These are phyloP conservation scores for Ophiostoma quercus DNA, from an alignment of 2,329 filamentous ascomycete genomes.

Conservation along the genomic window DNA sequence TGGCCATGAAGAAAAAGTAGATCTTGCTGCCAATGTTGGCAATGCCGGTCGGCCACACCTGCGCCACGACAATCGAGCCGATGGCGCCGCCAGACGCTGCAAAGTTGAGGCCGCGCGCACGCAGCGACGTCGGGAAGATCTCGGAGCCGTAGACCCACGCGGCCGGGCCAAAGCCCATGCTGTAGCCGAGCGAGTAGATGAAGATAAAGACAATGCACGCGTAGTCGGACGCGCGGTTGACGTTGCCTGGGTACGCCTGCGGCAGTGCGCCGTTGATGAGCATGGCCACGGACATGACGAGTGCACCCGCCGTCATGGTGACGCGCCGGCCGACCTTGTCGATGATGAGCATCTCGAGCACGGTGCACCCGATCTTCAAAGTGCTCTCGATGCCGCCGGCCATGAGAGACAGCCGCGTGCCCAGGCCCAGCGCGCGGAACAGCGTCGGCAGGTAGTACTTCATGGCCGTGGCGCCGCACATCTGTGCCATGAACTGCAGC, in stretches of 20 bases:
- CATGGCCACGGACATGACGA: conserved; percentile 50
- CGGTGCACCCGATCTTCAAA: conserved; percentile 51
- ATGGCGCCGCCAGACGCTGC: conserved; percentile 51
- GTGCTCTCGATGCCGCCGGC: conserved; percentile 54
- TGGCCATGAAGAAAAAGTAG: conserved; percentile 54
- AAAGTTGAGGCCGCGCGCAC: conserved; percentile 52
- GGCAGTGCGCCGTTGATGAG: conserved; percentile 52
- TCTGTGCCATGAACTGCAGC: conserved; percentile 56
- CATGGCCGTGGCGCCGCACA: conserved; percentile 56
- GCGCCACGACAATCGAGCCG: conserved; percentile 49
- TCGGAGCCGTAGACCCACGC: conserved; percentile 58
- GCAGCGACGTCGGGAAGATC: conserved; percentile 55
- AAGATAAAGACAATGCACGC: conserved; percentile 53
- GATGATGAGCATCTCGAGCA: conserved; percentile 54
- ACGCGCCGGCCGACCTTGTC: conserved; percentile 46
- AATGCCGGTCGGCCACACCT: conserved; percentile 53
- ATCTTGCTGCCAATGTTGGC: conserved; percentile 46
- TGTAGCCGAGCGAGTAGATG: conserved; percentile 54
- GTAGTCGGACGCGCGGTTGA: conserved; percentile 45
- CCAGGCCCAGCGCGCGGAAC: conserved; percentile 47
- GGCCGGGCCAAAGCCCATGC: conserved; percentile 52
- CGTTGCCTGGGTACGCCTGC: conserved; percentile 46
- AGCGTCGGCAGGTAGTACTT: conserved; percentile 56
- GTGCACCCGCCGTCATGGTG: conserved; percentile 46
- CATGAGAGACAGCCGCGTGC: conserved; percentile 45